phyloP scores from a whole-genome alignment of 108 stramenopile species.

The Nitzschia sp. region DNA sequence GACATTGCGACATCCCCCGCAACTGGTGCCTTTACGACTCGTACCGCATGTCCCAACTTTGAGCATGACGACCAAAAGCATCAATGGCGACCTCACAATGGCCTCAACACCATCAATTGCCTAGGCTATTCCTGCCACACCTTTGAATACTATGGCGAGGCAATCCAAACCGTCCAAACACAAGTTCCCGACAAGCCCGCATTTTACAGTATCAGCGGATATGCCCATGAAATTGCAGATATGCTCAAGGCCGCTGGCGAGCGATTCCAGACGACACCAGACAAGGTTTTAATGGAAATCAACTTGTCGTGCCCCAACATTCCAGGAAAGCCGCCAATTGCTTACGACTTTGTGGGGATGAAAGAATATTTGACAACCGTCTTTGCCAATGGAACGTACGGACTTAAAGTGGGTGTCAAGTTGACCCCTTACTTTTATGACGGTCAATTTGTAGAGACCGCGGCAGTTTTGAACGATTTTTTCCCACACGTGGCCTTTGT shows the following conservation, averaged over 20 bases:
- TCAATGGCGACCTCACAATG: background rate
- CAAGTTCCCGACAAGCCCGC: slow-evolving; percentile 1
- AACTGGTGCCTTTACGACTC: slow-evolving; percentile 1
- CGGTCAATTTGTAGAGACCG: slow-evolving; percentile 61
- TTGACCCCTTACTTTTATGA: slow-evolving; percentile 79
- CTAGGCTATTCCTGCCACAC: slow-evolving; percentile 5
- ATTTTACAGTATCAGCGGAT: slow-evolving; percentile 11
- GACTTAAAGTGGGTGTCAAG: slow-evolving; percentile 62
- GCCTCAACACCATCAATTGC: slow-evolving; percentile 1
- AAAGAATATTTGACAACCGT: slow-evolving; percentile 43
- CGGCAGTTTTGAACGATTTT: slow-evolving; percentile 59
- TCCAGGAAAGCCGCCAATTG: slow-evolving; percentile 75
- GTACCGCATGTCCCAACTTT: slow-evolving; percentile 3
- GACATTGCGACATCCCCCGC: background rate
- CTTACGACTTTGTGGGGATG: slow-evolving; percentile 79
- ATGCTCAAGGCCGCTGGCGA: background rate
- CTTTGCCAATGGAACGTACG: slow-evolving; percentile 2
- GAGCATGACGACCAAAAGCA: slow-evolving; percentile 1
- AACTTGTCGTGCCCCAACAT: slow-evolving; percentile 82
- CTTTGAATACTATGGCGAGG: slow-evolving; percentile 8
- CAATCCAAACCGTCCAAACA: slow-evolving; percentile 6
- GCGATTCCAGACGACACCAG: background rate
- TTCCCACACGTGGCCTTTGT: slow-evolving; percentile 47
- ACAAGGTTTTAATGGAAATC: slow-evolving; percentile 49
- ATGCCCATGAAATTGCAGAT: slow-evolving; percentile 3